Conservation (phyloP, 2,329 filamentous ascomycete genomes). For the Beauveria sp. region DNA sequence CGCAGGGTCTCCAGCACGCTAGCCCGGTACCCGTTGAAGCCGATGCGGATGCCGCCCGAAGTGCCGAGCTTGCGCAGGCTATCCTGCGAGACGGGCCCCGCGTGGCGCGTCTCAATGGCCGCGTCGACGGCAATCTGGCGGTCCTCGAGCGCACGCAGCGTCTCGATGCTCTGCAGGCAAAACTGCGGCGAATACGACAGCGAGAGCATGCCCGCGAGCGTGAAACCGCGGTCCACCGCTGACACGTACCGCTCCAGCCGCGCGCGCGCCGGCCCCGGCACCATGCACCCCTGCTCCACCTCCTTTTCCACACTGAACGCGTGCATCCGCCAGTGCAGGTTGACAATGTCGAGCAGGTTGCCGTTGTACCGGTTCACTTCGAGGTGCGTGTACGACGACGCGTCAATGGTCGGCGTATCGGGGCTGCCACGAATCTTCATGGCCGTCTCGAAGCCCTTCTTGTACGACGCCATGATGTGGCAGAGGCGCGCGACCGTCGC, state of each 20-base stretch:
- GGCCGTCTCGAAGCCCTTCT: slow-evolving; percentile 62
- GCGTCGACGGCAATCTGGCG: slow-evolving; percentile 34
- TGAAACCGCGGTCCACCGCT: slow-evolving; percentile 37
- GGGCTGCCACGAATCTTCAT: slow-evolving; percentile 34
- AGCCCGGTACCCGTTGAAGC: slow-evolving; percentile 68
- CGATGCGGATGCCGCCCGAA: slow-evolving; percentile 57
- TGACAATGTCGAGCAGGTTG: slow-evolving; percentile 81
- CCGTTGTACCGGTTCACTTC: slow-evolving; percentile 70
- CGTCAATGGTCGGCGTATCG: slow-evolving; percentile 22
- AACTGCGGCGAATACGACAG: slow-evolving; percentile 53
- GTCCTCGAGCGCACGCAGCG: slow-evolving; percentile 51
- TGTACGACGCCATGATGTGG: slow-evolving; percentile 63
- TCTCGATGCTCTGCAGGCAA: slow-evolving; percentile 46
- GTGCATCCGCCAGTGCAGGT: slow-evolving; percentile 69
- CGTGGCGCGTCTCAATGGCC: slow-evolving; percentile 43
- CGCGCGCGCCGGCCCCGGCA: slow-evolving; percentile 37
- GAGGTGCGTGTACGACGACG: slow-evolving; percentile 43
- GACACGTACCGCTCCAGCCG: slow-evolving; percentile 41
- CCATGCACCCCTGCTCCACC: slow-evolving; percentile 50
- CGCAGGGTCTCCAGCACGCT: slow-evolving; percentile 64
- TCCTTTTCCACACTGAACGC: slow-evolving; percentile 60
- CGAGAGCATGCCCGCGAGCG: slow-evolving; percentile 45
- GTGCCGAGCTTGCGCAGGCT: slow-evolving; percentile 56
- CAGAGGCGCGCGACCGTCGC: slow-evolving; percentile 61
- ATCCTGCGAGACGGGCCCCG: slow-evolving; percentile 62